phyloP scores from a whole-genome alignment of 192 early-diverging fungal species.

The Linnemannia elongata region DNA sequence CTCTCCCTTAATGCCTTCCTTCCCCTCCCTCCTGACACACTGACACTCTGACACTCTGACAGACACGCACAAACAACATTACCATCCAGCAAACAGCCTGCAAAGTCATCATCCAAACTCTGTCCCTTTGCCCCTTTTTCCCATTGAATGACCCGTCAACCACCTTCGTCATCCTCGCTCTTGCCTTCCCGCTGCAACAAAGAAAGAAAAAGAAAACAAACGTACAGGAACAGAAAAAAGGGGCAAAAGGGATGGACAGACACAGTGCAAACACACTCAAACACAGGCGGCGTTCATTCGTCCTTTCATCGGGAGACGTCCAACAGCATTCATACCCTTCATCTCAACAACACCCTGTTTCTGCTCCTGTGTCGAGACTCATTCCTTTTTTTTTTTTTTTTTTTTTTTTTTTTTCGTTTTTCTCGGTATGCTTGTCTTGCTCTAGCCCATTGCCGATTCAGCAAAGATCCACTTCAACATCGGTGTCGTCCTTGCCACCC shows the following conservation, averaged over 20 bases:
- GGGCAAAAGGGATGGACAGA: background rate
- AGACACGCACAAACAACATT: background rate
- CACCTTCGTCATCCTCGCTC: background rate
- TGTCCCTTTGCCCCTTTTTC: background rate
- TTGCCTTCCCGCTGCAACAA: background rate
- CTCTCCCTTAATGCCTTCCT: background rate
- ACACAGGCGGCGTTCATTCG: background rate
- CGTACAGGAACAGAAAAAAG: background rate
- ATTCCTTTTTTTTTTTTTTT: slow-evolving; percentile 12
- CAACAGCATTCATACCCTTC: background rate
- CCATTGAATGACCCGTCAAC: background rate
- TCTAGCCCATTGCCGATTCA: slow-evolving; percentile 86
- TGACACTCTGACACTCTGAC: background rate
- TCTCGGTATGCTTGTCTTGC: background rate
- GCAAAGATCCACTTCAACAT: slow-evolving; percentile 98
- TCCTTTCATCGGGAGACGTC: background rate
- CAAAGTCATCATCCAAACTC: background rate
- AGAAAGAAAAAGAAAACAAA: background rate
- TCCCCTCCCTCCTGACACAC: background rate
- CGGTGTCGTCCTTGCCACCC: slow-evolving; percentile 82
- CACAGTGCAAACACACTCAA: background rate
- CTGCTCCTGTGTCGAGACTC: slow-evolving; percentile 22
- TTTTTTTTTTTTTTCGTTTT: background rate
- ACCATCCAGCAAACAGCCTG: background rate
- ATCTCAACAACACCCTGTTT: background rate